phyloP scores from a whole-genome alignment of 2,329 filamentous ascomycete genomes.

The Arthrobotrys entomopaga region DNA sequence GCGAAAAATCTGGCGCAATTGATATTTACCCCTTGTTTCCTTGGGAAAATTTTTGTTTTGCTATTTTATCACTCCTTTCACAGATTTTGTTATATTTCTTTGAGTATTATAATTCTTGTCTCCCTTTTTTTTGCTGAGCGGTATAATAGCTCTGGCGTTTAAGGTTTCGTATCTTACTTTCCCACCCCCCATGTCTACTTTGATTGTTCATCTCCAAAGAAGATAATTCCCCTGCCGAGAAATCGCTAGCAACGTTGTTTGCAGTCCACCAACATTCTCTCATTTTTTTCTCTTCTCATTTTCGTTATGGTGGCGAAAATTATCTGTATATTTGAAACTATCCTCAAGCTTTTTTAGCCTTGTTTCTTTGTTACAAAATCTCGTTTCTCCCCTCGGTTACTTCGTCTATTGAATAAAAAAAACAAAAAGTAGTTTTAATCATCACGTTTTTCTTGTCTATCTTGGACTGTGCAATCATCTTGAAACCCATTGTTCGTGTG shows the following conservation, averaged over 20 bases:
- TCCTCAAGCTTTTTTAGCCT: conserved; percentile 10
- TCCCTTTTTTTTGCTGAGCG: conserved; percentile 18
- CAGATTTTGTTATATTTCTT: conserved; percentile 9
- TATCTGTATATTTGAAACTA: conserved; percentile 44
- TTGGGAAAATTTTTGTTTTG: conserved; percentile 3
- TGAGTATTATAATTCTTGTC: conserved; percentile 13
- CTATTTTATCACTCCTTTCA: conserved; percentile 28
- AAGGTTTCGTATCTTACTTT: conserved; percentile 34
- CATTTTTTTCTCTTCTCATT: conserved; percentile 5
- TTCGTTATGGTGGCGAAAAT: conserved; percentile 1
- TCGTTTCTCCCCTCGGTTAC: too few relatives aligned
- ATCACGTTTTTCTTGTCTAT: not conserved
- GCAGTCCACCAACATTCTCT: not conserved
- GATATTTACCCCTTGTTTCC: conserved; percentile 24
- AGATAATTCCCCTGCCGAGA: conserved; percentile 40
- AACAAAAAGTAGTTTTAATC: too few relatives aligned
- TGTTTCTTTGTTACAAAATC: too few relatives aligned
- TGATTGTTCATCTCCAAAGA: conserved; percentile 32
- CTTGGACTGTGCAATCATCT: conserved; percentile 6
- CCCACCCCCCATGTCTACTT: conserved; percentile 11
- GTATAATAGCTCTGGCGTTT: conserved; percentile 52
- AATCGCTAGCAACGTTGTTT: conserved; percentile 11
- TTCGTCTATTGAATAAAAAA: too few relatives aligned
- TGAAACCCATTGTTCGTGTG: conserved; percentile 44
- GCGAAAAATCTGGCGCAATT: conserved; percentile 40